Conservation (phyloP, 1,284 basidiomycete genomes). For the Ceratobasidium sp. region DNA sequence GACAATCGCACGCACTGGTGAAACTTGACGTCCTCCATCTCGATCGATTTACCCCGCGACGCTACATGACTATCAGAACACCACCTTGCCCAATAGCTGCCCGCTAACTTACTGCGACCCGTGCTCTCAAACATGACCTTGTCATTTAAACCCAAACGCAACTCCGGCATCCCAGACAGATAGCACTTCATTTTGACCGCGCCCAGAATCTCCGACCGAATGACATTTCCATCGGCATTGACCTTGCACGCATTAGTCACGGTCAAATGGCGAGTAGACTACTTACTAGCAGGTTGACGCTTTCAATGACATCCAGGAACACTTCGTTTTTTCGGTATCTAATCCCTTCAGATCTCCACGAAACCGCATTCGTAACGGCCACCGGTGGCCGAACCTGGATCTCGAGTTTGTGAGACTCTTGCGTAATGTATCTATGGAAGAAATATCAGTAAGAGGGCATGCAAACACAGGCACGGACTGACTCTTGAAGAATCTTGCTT, state of each 20-base stretch:
- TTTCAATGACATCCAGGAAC: slow-evolving; percentile 98
- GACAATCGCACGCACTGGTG: slow-evolving; percentile 99
- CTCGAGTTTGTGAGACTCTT: slow-evolving; percentile 98
- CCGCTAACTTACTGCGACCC: slow-evolving; percentile 75
- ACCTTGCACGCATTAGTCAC: slow-evolving; percentile 61
- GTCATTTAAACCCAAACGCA: slow-evolving; percentile 95
- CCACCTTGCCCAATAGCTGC: slow-evolving; percentile 2
- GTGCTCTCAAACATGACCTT: slow-evolving; percentile 99
- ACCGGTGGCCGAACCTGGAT: slow-evolving; percentile 95
- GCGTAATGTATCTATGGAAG: slow-evolving; percentile 89
- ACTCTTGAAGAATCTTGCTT: slow-evolving; percentile 99
- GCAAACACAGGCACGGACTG: slow-evolving; percentile 47
- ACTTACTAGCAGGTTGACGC: slow-evolving; percentile 91
- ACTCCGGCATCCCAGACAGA: slow-evolving; percentile 97
- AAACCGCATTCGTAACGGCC: slow-evolving; percentile 98
- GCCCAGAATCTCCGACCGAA: slow-evolving; percentile 96
- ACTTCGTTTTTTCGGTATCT: slow-evolving; percentile 99
- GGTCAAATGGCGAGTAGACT: background rate
- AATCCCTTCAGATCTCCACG: slow-evolving; percentile 98
- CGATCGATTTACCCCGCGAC: slow-evolving; percentile 95
- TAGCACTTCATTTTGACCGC: slow-evolving; percentile 99
- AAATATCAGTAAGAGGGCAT: background rate
- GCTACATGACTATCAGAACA: slow-evolving; percentile 57
- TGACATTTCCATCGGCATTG: slow-evolving; percentile 96
- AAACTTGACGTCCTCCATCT: slow-evolving; percentile 99